These are phyloP conservation scores for Ceratobasidium sp. DNA, from an alignment of 1,284 basidiomycete species.

Conservation along the genomic window DNA sequence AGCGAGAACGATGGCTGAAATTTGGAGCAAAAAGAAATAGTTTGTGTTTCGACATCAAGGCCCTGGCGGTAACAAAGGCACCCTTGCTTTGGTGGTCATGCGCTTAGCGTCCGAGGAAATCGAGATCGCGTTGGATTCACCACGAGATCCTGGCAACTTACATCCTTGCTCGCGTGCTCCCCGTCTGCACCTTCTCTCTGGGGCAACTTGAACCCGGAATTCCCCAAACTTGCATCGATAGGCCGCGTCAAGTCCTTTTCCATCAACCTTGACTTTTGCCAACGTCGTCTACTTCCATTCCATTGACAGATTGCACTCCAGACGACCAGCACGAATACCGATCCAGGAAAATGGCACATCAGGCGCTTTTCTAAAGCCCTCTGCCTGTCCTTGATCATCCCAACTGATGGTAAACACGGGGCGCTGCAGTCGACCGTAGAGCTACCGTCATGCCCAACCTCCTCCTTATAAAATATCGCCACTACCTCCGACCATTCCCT, in stretches of 20 bases:
- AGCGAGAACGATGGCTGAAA: conserved; percentile 24
- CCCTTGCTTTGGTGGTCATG: conserved; percentile 40
- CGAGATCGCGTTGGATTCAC: conserved; percentile 22
- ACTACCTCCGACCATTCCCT: conserved; percentile 37
- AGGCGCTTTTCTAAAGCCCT: conserved; percentile 32
- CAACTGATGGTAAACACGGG: conserved; percentile 41
- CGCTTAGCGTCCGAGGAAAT: conserved; percentile 38
- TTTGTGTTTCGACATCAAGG: conserved; percentile 6
- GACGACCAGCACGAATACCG: conserved; percentile 12
- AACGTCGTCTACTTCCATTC: background rate
- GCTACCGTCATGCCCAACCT: conserved; percentile 21
- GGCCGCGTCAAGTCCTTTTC: conserved; percentile 9
- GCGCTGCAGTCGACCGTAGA: conserved; percentile 33
- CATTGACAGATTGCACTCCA: conserved; percentile 23
- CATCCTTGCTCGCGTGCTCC: conserved; percentile 28
- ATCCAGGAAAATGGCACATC: conserved; percentile 43
- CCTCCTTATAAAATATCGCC: conserved; percentile 41
- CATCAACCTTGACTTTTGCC: background rate
- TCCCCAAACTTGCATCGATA: conserved; percentile 22
- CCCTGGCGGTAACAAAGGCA: conserved; percentile 41
- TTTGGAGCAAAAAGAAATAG: conserved; percentile 18
- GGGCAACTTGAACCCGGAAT: background rate
- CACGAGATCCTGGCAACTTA: conserved; percentile 25
- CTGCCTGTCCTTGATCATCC: conserved; percentile 42
- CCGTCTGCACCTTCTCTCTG: background rate